A percentile compares a stretch with the other conserved stretches of the same genome.
Evolutionary conservation across 1,284 basidiomycete genomes (phyloP).

Genomic region (Sporisorium sorghi): DNA sequence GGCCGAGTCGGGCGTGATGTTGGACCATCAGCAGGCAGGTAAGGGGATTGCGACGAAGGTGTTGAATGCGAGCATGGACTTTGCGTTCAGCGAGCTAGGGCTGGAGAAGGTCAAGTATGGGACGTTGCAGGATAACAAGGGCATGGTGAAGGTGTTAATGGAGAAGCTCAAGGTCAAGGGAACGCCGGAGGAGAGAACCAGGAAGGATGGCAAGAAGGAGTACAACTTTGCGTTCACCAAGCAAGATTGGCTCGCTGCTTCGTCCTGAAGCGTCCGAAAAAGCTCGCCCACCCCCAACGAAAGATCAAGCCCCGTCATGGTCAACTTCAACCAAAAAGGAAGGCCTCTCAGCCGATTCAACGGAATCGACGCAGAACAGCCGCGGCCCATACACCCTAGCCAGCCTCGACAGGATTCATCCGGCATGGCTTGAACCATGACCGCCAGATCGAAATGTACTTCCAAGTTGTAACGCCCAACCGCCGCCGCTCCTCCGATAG

Average conservation of each 20-base stretch:
- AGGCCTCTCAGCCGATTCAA: not conserved
- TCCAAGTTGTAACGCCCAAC: too few relatives aligned
- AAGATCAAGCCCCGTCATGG: not conserved
- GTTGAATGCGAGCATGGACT: slow-evolving; percentile 33
- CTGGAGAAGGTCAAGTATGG: slow-evolving; percentile 27
- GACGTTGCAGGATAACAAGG: slow-evolving; percentile 27
- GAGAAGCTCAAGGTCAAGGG: slow-evolving; percentile 33
- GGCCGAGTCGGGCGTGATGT: slow-evolving; percentile 33
- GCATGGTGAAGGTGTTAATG: slow-evolving; percentile 27
- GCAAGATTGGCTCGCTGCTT: slow-evolving; percentile 29
- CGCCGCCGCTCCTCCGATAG: not conserved
- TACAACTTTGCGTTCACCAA: slow-evolving; percentile 21
- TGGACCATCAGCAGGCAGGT: slow-evolving; percentile 15
- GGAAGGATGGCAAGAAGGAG: slow-evolving; percentile 31
- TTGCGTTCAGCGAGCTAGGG: slow-evolving; percentile 29
- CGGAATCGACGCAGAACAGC: not conserved
- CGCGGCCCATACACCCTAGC: not conserved
- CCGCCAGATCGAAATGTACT: too few relatives aligned
- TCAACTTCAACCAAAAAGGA: not conserved
- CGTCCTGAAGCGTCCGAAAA: not conserved
- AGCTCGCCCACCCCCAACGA: not conserved
- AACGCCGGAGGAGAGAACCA: not conserved
- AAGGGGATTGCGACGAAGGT: slow-evolving; percentile 27
- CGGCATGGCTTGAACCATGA: too few relatives aligned
- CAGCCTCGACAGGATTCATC: too few relatives aligned